Base-by-base conservation (phyloP, 2,329 filamentous ascomycete genomes). In the Colletotrichum neosansevieriae region DNA sequence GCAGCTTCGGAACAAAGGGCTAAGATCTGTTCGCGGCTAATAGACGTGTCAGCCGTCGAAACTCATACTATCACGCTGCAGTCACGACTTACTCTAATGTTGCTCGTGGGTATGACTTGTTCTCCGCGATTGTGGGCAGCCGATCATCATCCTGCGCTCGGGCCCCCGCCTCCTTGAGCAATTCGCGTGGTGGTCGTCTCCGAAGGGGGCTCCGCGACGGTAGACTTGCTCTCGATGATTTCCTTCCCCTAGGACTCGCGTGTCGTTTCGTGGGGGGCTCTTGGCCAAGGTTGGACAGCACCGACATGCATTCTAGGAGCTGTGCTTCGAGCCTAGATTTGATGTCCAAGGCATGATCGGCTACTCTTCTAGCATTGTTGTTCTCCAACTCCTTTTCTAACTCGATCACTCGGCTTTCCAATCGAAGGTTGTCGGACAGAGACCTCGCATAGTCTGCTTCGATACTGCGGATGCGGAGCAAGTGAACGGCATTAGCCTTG, bases 371-470 rank as follows among this genome's bases (percentile, higher is more conserved):
- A 51, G 86, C 81, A 54, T 85, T 84, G 62, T 87, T 88, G 71
- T 89, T 85, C 66, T 92, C 87, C 38, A 92, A 80, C 63, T 92
- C 87, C 63, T 87, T 88, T 74, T 94, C 88, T 2, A 94, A 83
- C 58, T 88, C 88, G 58, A 94, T 78, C 51, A 94, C 88, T 69
- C 92, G 88, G 69, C 91, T 86, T 58, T 90, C 88, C 13, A 96
- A 85, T 61, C 89, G 85, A 63, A 95, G 85, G 75, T 96, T 96
- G 73, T 96, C 92, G n/a, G 91, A 89, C 24, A 94, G 83, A 71
- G 94, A 86, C 56, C 89, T 88, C 45, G 91, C 89, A 70, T 88
- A 90, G 78, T 97, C 92, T 75, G 90, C 88, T 75, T 95, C 92
- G 67, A 96, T 85, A 71, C 85, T 88, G 69, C 92, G 89, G 74